Evolutionary conservation across 1,139 yeast species (phyloP).

Genomic region (Pichia sp.): DNA sequence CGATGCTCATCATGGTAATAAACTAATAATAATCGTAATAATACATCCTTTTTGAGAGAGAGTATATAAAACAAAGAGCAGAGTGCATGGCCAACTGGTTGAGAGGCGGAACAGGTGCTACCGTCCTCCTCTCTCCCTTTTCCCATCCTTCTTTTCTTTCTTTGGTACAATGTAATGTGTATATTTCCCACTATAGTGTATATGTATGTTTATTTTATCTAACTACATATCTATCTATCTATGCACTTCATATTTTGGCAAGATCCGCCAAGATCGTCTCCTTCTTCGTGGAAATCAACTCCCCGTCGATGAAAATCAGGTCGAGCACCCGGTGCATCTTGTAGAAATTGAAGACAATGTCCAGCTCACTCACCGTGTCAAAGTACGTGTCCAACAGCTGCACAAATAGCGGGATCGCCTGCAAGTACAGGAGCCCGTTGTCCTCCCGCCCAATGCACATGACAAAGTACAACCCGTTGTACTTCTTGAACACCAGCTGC

Average conservation of each 20-base stretch:
- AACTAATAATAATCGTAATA: background rate
- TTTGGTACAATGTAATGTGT: background rate
- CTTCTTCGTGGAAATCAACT: conserved; percentile 69
- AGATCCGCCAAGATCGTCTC: conserved; percentile 42
- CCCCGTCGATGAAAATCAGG: conserved; percentile 76
- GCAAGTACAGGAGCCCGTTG: conserved; percentile 62
- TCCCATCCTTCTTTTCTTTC: background rate
- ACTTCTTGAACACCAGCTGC: conserved; percentile 82
- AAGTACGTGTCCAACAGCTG: conserved; percentile 85
- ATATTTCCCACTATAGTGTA: background rate
- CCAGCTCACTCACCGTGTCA: conserved; percentile 90
- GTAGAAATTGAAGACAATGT: conserved; percentile 76
- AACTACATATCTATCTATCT: background rate
- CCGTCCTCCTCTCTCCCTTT: background rate
- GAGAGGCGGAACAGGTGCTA: background rate
- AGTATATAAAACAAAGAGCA: background rate
- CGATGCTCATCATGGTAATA: background rate
- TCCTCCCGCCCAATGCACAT: conserved; percentile 30
- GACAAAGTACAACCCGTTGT: conserved; percentile 87
- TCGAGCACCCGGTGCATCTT: conserved; percentile 68
- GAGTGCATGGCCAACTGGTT: background rate
- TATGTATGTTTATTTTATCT: background rate
- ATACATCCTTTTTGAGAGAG: background rate
- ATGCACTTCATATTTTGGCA: background rate
- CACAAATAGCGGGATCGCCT: conserved; percentile 82